A percentile compares a stretch with the other conserved stretches of the same genome.
phyloP scores from a whole-genome alignment of 2,329 filamentous ascomycete genomes.

The Fusarium sp. region DNA sequence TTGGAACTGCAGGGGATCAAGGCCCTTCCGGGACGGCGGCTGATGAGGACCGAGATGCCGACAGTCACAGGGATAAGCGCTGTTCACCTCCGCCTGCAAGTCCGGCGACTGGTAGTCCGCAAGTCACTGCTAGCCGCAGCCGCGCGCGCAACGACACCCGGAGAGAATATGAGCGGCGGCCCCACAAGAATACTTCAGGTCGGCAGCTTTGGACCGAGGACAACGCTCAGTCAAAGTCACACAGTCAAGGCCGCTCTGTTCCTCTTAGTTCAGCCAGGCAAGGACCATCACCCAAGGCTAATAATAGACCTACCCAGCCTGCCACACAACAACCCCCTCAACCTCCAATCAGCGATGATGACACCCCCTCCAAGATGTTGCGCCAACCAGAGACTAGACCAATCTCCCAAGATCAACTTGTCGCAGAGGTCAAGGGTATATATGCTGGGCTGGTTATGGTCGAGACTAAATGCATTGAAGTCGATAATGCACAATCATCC shows the following conservation, averaged over 20 bases:
- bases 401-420: constrained; percentile 82
- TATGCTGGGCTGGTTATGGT: constrained; percentile 88
- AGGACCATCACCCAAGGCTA: neutral
- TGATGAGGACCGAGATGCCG: constrained; percentile 17
- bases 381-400: constrained; percentile 33
- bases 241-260: constrained; percentile 14
- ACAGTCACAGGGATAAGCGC: constrained; percentile 42
- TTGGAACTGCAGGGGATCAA: neutral
- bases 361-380: constrained; percentile 29
- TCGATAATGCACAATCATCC: constrained; percentile 73
- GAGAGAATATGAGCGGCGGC: constrained; percentile 39
- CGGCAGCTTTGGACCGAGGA: constrained; percentile 50
- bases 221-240: constrained; percentile 27
- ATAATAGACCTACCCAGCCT: neutral
- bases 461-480: constrained; percentile 87
- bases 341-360: constrained; percentile 16
- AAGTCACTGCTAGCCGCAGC: constrained; percentile 26
- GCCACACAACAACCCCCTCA: neutral
- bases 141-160: constrained; percentile 31
- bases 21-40: neutral
- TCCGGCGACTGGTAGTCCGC: constrained; percentile 21
- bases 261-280: constrained; percentile 12
- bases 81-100: constrained; percentile 47
- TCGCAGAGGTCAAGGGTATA: constrained; percentile 84
- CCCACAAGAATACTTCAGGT: constrained; percentile 37